phyloP scores from a whole-genome alignment of 805 yeast species.

The Komagataella phaffii region DNA sequence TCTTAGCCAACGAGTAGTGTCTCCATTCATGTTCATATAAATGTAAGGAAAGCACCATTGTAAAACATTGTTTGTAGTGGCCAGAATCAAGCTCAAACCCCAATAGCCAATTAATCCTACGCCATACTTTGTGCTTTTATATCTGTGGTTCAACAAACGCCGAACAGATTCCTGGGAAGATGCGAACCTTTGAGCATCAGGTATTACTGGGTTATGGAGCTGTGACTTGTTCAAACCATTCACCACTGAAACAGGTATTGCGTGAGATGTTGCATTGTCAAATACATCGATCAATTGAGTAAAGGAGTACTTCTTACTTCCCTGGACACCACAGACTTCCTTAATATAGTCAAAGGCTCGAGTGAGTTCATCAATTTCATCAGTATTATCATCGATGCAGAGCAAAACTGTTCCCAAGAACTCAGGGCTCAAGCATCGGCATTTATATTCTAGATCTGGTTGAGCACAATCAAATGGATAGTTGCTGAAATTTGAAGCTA shows the following conservation, averaged over 20 bases:
- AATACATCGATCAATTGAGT: not conserved
- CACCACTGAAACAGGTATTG: not conserved
- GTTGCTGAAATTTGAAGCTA: not conserved
- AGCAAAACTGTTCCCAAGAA: slow-evolving; percentile 1
- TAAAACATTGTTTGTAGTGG: not conserved
- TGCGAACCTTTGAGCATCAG: not conserved
- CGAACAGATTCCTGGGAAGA: not conserved
- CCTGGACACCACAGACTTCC: not conserved
- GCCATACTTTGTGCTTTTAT: not conserved
- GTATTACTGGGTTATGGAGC: not conserved
- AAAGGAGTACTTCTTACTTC: not conserved
- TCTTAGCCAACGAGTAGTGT: not conserved
- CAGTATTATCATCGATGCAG: not conserved
- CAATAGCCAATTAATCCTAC: not conserved
- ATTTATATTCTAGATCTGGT: not conserved
- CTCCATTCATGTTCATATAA: not conserved
- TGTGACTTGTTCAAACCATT: not conserved
- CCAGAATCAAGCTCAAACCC: not conserved
- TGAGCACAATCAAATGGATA: not conserved
- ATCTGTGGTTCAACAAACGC: not conserved
- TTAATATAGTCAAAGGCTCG: not conserved
- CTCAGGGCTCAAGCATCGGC: not conserved
- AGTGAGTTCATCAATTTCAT: not conserved
- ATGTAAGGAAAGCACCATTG: not conserved
- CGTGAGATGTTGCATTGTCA: not conserved